These are phyloP conservation scores for Coniferiporia weirii DNA, from an alignment of 1,284 basidiomycete genomes.

Conservation along the genomic window DNA sequence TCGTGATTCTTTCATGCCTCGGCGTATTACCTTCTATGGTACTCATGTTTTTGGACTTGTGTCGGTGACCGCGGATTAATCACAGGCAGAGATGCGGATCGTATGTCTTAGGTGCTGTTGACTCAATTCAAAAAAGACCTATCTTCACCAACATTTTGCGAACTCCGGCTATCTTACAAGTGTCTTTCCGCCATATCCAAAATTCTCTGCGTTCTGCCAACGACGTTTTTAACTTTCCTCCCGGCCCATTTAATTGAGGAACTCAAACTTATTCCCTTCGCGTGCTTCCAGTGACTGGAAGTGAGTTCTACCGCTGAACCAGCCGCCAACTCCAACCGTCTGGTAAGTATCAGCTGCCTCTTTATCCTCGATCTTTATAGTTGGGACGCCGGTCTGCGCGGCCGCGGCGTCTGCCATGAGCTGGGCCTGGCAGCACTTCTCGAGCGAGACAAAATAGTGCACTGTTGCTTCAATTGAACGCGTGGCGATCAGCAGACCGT, in stretches of 20 bases:
- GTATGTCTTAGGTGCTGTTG: too few species aligned
- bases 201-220: too few species aligned
- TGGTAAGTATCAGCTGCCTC: conserved; percentile 28
- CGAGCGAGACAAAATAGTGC: conserved; percentile 35
- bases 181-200: too few species aligned
- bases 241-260: neutral
- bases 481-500: conserved; percentile 50
- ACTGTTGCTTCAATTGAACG: conserved; percentile 37
- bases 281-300: conserved; percentile 34
- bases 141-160: too few species aligned
- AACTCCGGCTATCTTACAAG: too few species aligned
- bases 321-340: conserved; percentile 32
- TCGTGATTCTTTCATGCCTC: neutral
- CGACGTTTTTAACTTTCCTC: too few species aligned
- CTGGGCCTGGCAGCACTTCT: conserved; percentile 45
- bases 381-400: conserved; percentile 28
- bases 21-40: too few species aligned
- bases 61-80: too few species aligned
- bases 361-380: conserved; percentile 27
- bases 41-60: too few species aligned
- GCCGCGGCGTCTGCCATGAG: conserved; percentile 46
- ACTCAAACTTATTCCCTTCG: conserved; percentile 28
- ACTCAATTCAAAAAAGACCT: too few species aligned
- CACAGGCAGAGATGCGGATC: too few species aligned
- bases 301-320: conserved; percentile 35